These are phyloP conservation scores for Dillenia turbinata DNA, from an alignment of 164 flowering plant species.

Conservation along the genomic window DNA sequence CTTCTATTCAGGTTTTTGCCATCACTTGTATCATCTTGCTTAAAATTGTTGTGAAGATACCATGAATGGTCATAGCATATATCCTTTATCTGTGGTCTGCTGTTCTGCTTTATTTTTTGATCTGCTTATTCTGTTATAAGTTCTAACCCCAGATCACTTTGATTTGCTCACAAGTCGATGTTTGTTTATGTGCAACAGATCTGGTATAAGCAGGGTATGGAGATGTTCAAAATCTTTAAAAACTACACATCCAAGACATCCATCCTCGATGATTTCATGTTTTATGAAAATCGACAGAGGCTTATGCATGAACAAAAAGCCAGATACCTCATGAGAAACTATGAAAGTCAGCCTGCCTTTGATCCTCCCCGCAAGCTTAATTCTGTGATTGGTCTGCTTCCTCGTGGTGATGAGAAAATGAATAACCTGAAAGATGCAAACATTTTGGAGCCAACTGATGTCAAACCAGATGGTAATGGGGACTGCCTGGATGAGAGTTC, in stretches of 20 bases:
- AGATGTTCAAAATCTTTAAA: constrained; percentile 72
- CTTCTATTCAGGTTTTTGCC: too few relatives aligned
- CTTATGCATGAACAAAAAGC: constrained; percentile 58
- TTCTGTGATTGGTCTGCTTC: constrained; percentile 16
- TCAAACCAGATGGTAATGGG: not conserved
- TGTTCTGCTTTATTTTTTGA: not conserved
- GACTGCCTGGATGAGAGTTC: not conserved
- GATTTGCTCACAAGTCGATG: too few relatives aligned
- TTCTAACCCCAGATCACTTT: not conserved
- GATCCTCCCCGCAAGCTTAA: constrained; percentile 34
- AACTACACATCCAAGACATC: constrained; percentile 42
- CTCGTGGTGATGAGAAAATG: constrained; percentile 15
- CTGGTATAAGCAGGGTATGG: constrained; percentile 51
- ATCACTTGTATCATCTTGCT: not conserved
- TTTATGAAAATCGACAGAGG: constrained; percentile 65
- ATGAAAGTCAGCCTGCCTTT: constrained; percentile 30
- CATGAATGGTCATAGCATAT: too few relatives aligned
- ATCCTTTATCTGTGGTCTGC: too few relatives aligned
- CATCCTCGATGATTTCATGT: constrained; percentile 67
- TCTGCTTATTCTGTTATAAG: not conserved
- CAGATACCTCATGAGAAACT: constrained; percentile 35
- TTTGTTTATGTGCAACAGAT: constrained; percentile 40
- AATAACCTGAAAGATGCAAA: constrained; percentile 10
- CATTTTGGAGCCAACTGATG: constrained; percentile 8
- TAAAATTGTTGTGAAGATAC: not conserved